These are phyloP conservation scores for Fragaria iinumae DNA, from an alignment of 306 rosid genomes.

Conservation along the genomic window DNA sequence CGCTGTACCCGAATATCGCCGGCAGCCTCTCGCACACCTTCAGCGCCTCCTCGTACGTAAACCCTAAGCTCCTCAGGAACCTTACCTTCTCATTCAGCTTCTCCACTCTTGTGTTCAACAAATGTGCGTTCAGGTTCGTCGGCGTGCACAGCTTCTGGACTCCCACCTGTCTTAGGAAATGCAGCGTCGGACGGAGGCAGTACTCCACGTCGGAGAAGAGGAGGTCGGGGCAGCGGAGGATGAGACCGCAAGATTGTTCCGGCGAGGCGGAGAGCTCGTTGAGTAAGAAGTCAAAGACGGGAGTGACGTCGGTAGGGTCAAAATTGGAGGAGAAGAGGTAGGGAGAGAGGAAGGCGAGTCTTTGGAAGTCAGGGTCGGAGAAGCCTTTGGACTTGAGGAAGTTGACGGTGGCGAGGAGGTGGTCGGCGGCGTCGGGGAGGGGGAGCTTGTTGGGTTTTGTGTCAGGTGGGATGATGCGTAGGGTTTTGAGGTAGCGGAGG, in stretches of 20 bases:
- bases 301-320: conserved; percentile 43
- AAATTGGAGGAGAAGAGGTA: conserved; percentile 50
- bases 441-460: conserved; percentile 50
- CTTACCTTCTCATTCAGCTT: conserved; percentile 48
- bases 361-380: conserved; percentile 61
- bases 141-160: conserved; percentile 37
- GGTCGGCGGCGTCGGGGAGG: conserved; percentile 53
- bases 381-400: conserved; percentile 76
- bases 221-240: conserved; percentile 69
- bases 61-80: conserved; percentile 49
- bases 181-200: conserved; percentile 69
- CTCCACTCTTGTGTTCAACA: conserved; percentile 66
- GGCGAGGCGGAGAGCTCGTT: conserved; percentile 42
- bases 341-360: conserved; percentile 57
- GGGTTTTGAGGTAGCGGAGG: conserved; percentile 67
- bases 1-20: conserved; percentile 72
- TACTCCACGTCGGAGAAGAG: conserved; percentile 62
- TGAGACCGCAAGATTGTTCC: conserved; percentile 36
- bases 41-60: conserved; percentile 49
- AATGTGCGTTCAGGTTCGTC: conserved; percentile 54
- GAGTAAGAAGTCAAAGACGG: conserved; percentile 57
- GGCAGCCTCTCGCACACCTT: conserved; percentile 51
- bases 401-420: conserved; percentile 47
- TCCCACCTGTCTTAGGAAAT: conserved; percentile 50
- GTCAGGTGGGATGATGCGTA: conserved; percentile 49